Evolutionary conservation across 2,329 filamentous ascomycete species (phyloP), one percentile per base, ranked within the genome.

Genomic region (Arthrobotrys iridis): DNA sequence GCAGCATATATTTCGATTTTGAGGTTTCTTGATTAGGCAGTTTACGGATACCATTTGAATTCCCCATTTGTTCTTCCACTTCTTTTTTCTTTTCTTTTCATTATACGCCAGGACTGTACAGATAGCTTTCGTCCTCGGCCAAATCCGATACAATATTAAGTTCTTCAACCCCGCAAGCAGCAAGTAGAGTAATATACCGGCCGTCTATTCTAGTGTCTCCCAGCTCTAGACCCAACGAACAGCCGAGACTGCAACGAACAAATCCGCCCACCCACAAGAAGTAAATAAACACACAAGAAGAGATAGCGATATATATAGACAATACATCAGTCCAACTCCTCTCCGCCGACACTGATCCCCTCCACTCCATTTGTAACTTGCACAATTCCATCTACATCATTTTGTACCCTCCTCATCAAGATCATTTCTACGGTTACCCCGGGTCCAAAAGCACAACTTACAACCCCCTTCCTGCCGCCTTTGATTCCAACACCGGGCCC

Each of bases 341-440:
- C 70, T 2, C 70, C 70, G 24, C 70, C 70, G 4, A 74, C 55
- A 13, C 15, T 57, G 13, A 74, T 28, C 4, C 43, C 30, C 1
- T 45, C 13, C n/a, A 67, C 40, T 10, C 68, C 68, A 22, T 66
- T 60, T 1, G 35, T 55, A 57, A 62, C 43, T 15, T 55, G 60
- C 3, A 28, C 60, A 20, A 73, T 15, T 3, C 55, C 68, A 26
- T 22, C 15, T 18, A 22, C 24, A 20, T 13, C 10, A 1, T n/a
- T 22, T 11, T 40, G 22, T 15, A 74, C 83, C 43, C 87, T 83
- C 82, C 85, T 88, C 78, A 91, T 81, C 82, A 91, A 84, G 80
- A 87, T 89, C 86, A 89, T 89, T 82, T 91, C 89, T 28, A 91
- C 85, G 3, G 87, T 81, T 77, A 92, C 88, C 0, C 90, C 90